Evolutionary conservation across 2,329 filamentous ascomycete species (phyloP).

Genomic region (Aspergillus sp.): DNA sequence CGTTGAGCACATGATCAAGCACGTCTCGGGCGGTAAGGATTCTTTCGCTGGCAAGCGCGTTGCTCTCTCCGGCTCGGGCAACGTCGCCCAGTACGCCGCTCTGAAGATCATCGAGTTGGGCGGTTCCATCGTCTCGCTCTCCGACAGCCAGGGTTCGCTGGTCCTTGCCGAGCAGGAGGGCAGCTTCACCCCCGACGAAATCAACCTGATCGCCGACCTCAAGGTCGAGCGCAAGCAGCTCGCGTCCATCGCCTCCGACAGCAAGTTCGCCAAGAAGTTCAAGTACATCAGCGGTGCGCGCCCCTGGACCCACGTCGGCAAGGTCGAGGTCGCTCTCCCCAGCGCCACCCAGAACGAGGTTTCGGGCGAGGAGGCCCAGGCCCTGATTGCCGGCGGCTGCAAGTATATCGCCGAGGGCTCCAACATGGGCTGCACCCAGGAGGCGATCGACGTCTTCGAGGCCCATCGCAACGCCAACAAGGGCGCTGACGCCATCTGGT

Average conservation of each 20-base stretch:
- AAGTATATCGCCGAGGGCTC: constrained; percentile 90
- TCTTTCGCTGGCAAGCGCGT: constrained; percentile 85
- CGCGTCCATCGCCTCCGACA: constrained; percentile 56
- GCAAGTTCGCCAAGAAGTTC: constrained; percentile 56
- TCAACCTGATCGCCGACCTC: constrained; percentile 69
- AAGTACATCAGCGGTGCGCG: constrained; percentile 80
- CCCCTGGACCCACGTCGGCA: constrained; percentile 83
- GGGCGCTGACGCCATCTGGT: constrained; percentile 71
- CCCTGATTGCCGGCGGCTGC: constrained; percentile 65
- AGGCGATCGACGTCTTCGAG: constrained; percentile 91
- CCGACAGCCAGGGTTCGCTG: constrained; percentile 80
- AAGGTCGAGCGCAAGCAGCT: constrained; percentile 83
- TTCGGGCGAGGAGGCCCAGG: constrained; percentile 78
- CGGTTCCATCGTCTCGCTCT: constrained; percentile 83
- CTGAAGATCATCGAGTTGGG: constrained; percentile 96
- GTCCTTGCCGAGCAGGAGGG: constrained; percentile 60
- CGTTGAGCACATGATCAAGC: constrained; percentile 88
- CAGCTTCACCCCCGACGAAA: constrained; percentile 69
- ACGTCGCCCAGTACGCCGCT: constrained; percentile 95
- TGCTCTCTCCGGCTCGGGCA: constrained; percentile 91
- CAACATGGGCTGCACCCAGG: constrained; percentile 98
- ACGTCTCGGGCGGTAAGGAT: constrained; percentile 70
- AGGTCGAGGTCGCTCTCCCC: constrained; percentile 85
- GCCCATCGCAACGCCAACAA: constrained; percentile 58
- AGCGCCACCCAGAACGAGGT: constrained; percentile 98